phyloP scores from a whole-genome alignment of 73 alveolate species.

The Blepharisma stoltei region DNA sequence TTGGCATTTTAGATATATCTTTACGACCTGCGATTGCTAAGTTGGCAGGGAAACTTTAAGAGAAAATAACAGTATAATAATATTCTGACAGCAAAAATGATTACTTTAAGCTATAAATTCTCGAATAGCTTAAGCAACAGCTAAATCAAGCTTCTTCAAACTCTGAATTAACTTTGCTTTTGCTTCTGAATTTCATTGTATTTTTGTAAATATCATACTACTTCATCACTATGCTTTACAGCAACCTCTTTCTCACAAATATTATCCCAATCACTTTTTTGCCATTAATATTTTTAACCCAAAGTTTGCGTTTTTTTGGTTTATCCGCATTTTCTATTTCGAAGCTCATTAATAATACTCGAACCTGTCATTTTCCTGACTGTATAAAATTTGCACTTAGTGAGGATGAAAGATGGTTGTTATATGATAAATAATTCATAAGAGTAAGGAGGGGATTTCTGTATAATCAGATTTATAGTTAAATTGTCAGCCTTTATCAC shows the following conservation, averaged over 20 bases:
- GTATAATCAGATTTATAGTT: not conserved
- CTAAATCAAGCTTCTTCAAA: no score
- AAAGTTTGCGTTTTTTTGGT: constrained; percentile 60
- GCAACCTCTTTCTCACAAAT: not conserved
- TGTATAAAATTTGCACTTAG: constrained; percentile 72
- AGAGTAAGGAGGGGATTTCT: constrained; percentile 4
- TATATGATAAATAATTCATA: constrained; percentile 62
- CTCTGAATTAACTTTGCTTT: no score
- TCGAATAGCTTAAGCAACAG: no score
- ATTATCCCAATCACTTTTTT: constrained; percentile 58
- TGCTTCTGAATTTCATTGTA: no score
- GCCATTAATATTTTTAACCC: constrained; percentile 70
- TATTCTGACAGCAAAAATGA: no score
- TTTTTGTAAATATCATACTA: not conserved
- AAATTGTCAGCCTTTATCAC: not conserved
- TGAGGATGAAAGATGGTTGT: constrained; percentile 48
- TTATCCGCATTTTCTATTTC: constrained; percentile 60
- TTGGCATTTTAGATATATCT: no score
- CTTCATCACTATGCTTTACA: not conserved
- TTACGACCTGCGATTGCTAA: no score
- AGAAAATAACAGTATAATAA: no score
- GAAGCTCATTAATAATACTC: constrained; percentile 60
- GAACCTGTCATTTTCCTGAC: constrained; percentile 48
- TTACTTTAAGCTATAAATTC: no score
- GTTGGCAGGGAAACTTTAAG: no score